These are phyloP conservation scores for Boeremia exigua DNA, from an alignment of 2,329 filamentous ascomycete genomes.

Conservation along the genomic window DNA sequence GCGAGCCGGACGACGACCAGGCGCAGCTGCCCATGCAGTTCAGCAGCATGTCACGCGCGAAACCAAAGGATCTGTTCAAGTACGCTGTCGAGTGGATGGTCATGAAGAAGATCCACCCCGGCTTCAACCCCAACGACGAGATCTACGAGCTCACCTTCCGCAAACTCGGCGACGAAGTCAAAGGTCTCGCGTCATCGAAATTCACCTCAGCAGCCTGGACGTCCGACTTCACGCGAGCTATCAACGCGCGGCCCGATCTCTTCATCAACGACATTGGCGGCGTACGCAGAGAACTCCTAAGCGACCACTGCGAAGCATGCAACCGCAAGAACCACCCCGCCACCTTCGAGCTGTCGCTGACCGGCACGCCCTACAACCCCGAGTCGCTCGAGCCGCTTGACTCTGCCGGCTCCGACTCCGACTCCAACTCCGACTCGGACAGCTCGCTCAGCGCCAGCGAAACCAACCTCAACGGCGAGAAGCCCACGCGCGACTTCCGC, in stretches of 20 bases:
- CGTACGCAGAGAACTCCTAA: constrained; percentile 20
- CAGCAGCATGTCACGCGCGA: constrained; percentile 69
- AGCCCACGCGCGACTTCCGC: constrained; percentile 30
- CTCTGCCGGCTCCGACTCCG: constrained; percentile 41
- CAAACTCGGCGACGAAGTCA: constrained; percentile 75
- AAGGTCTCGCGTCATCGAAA: constrained; percentile 71
- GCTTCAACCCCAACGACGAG: constrained; percentile 66
- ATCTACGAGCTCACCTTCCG: constrained; percentile 72
- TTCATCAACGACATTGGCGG: constrained; percentile 44
- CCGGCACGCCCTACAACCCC: constrained; percentile 69
- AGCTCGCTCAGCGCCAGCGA: constrained; percentile 31
- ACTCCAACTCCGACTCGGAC: constrained; percentile 27
- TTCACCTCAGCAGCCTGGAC: constrained; percentile 76
- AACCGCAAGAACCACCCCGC: constrained; percentile 73
- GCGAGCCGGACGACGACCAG: constrained; percentile 56
- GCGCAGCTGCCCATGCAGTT: constrained; percentile 71
- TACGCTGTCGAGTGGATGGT: constrained; percentile 82
- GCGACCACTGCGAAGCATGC: constrained; percentile 69
- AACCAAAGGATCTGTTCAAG: constrained; percentile 74
- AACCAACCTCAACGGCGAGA: constrained; percentile 28
- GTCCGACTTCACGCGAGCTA: constrained; percentile 66
- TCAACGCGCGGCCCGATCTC: constrained; percentile 69
- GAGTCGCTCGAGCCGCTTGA: constrained; percentile 69
- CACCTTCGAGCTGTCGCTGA: constrained; percentile 67
- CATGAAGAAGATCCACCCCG: constrained; percentile 77